phyloP scores from a whole-genome alignment of 768 basidiomycete genomes.

The Guyanaporus albipodus region DNA sequence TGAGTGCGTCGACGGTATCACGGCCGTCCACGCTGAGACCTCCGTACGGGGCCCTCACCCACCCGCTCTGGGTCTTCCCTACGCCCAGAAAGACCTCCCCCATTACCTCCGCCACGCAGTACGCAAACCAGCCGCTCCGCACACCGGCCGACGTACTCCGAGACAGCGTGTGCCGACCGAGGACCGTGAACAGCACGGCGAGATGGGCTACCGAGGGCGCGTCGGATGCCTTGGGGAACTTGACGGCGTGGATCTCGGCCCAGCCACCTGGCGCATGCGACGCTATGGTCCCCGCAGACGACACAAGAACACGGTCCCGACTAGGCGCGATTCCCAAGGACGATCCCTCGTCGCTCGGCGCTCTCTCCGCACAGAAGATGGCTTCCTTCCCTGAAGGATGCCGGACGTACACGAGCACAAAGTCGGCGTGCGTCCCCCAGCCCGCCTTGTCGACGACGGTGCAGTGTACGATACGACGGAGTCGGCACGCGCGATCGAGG shows the following conservation, averaged over 20 bases:
- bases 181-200: background rate
- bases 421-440: background rate
- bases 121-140: slow-evolving; percentile 12
- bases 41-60: slow-evolving; percentile 10
- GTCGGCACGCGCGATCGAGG: background rate
- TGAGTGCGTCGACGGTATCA: slow-evolving; percentile 6
- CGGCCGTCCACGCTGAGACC: slow-evolving; percentile 5
- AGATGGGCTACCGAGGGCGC: slow-evolving; percentile 2
- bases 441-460: too few species aligned
- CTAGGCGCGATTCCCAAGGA: background rate
- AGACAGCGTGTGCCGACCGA: background rate
- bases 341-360: background rate
- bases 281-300: background rate
- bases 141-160: background rate
- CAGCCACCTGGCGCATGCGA: background rate
- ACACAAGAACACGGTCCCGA: background rate
- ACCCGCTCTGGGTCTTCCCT: slow-evolving; percentile 7
- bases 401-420: background rate
- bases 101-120: slow-evolving; percentile 10
- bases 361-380: background rate
- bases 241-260: background rate
- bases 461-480: slow-evolving; percentile 5
- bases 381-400: background rate
- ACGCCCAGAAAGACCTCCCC: slow-evolving; percentile 9
- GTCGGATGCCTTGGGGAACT: background rate